Evolutionary conservation across 2,329 filamentous ascomycete species (phyloP), one percentile per base, ranked within the genome.

Genomic region (Hawksworthiomyces lignivorus): DNA sequence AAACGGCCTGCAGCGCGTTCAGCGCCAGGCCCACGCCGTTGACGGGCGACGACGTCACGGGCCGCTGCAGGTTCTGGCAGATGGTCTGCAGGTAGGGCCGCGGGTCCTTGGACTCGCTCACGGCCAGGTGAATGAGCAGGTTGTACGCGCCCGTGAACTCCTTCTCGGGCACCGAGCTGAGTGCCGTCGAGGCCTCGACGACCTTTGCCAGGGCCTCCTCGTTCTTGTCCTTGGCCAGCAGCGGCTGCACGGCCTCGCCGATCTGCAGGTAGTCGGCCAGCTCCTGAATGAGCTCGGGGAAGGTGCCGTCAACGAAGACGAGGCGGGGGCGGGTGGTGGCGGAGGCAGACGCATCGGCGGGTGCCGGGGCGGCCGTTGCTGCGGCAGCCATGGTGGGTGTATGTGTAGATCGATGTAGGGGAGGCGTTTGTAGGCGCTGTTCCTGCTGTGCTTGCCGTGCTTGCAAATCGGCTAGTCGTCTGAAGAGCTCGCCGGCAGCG

Each of bases 61-160:
- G 90, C 62, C 87, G 84, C 52, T 80, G 79, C 59, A 98, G 85
- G 68, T 94, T 90, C 57, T 81, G 74, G 78, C 92, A 97, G 57
- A 98, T 82, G 55, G 77, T 77, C 46, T 87, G 84, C 52, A 98
- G 81, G 70, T 92, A 84, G 67, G 84, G 86, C 64, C 87, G 83
- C 52, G 84, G 77, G 55, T 89, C 86, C 55, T 84, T 79, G 46
- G 88, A 87, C 68, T 94, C 87, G 44, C 47, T 50, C 56, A 87
- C 75, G 53, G 94, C 80, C 47, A 98, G 82, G 71, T 96, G 87
- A 59, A 97, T 82, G 62, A 98, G 82, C 54, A 97, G 83, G 70
- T 98, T 97, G 70, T 96, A 96, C 48, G 90, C 87, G 46, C 90
- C 84, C 47, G 87, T 89, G 63, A 96, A 92, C 66, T 97, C 90